Evolutionary conservation across 2,329 filamentous ascomycete species (phyloP).

Genomic region (Cladobotryum protrusum): DNA sequence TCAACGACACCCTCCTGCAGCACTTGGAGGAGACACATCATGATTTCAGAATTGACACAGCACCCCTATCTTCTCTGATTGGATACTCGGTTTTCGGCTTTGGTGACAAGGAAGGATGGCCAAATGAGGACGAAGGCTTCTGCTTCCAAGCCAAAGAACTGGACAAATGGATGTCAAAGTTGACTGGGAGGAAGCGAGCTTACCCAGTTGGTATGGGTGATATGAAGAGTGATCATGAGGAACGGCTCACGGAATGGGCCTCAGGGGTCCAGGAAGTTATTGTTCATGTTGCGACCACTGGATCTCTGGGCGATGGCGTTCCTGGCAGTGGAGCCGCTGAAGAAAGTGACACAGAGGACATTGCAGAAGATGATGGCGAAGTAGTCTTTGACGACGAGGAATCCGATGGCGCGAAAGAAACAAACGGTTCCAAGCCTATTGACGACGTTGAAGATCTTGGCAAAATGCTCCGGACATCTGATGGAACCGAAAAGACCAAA

Average conservation of each 20-base stretch:
- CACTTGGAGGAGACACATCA: slow-evolving; percentile 90
- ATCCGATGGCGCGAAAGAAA: slow-evolving; percentile 28
- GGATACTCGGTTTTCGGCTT: slow-evolving; percentile 94
- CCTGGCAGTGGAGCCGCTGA: slow-evolving; percentile 74
- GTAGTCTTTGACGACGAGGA: slow-evolving; percentile 38
- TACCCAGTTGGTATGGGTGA: slow-evolving; percentile 88
- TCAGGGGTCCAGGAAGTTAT: slow-evolving; percentile 68
- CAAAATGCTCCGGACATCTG: slow-evolving; percentile 50
- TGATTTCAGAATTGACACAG: slow-evolving; percentile 93
- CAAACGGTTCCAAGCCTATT: slow-evolving; percentile 37
- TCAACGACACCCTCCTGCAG: slow-evolving; percentile 79
- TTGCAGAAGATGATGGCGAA: slow-evolving; percentile 54
- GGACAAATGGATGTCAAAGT: slow-evolving; percentile 95
- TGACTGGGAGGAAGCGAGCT: slow-evolving; percentile 79
- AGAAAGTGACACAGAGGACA: slow-evolving; percentile 72
- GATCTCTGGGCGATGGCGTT: slow-evolving; percentile 57
- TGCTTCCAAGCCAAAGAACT: slow-evolving; percentile 87
- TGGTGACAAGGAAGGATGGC: slow-evolving; percentile 88
- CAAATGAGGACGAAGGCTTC: slow-evolving; percentile 82
- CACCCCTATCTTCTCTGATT: slow-evolving; percentile 66
- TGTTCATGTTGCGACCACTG: slow-evolving; percentile 53
- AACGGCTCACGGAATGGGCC: slow-evolving; percentile 70
- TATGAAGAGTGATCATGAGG: slow-evolving; percentile 64
- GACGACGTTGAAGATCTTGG: slow-evolving; percentile 84
- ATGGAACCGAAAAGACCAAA: slow-evolving; percentile 23